Evolutionary conservation across 257 asterid species (phyloP).

Genomic region (Penstemon eatonii): DNA sequence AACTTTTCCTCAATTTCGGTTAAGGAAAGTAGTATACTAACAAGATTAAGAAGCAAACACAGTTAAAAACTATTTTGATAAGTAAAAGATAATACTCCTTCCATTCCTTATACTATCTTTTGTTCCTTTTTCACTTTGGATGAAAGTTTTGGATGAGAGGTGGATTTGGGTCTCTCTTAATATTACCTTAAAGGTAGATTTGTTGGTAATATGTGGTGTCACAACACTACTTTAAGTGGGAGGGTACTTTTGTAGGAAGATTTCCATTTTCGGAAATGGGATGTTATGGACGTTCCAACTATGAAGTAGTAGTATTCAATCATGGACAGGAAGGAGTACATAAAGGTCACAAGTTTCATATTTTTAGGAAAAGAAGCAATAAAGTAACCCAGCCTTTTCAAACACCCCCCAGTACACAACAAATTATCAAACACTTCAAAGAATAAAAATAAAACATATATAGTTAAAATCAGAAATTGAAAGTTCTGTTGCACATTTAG

Average conservation of each 20-base stretch:
- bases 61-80: conserved; percentile 1
- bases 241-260: background rate
- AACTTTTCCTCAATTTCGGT: background rate
- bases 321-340: background rate
- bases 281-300: background rate
- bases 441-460: conserved; percentile 5
- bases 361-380: background rate
- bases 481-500: background rate
- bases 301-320: background rate
- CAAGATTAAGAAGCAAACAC: background rate
- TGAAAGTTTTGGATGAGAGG: background rate
- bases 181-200: background rate
- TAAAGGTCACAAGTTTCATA: conserved; percentile 9
- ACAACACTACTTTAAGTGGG: background rate
- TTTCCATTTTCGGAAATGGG: background rate
- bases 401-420: too few relatives aligned
- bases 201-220: background rate
- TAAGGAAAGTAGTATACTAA: background rate
- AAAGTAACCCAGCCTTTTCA: background rate
- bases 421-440: conserved; percentile 5
- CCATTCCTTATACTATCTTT: background rate
- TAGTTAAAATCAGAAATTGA: background rate
- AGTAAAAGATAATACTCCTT: background rate
- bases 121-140: background rate
- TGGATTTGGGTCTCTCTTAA: background rate